Evolutionary conservation across 352 stramenopile genomes (phyloP), one percentile per base, ranked within the genome.

Genomic region (Heterotrichella gracilis): DNA sequence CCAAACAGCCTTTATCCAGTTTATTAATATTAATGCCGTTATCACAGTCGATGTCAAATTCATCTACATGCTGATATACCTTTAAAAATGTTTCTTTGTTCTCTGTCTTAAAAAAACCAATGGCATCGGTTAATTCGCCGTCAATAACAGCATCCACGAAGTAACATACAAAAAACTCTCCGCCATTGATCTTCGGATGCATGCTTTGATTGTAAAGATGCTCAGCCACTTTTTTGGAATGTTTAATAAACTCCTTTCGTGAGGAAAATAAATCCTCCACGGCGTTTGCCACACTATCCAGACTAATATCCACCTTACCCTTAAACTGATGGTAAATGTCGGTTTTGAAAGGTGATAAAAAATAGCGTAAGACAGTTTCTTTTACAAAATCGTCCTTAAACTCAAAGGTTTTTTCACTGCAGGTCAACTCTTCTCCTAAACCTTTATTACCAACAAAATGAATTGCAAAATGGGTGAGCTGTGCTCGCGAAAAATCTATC

Each of bases 301-400:
- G 9, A 1, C 1, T 4, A 66, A 66, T 22, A 66, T 66, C 41
- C 23, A 9, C 1, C 4, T 66, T 66, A 22, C 41, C 41, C 4
- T 66, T 66, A 4, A 66, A 66, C 41, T 66, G 41, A 4, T 66
- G 9, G 9, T 66, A 66, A 66, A 66, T 66, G 9, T 66, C 41
- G 41, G 41, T 66, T 4, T 66, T 66, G 23, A 66, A 66, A 4
- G 41, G 41, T 22, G 41, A 66, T 4, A 66, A 66, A 66, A 66
- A 9, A 4, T 66, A 66, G 23, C 41, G 2, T 1, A 66, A 22
- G n/a, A 66, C 9, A 1, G 41, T 66, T 66, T 2, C 41, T 66
- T 66, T 66, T 66, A 66, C 41, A 66, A 66, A 66, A 66, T 66
- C 41, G 9, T 66, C 41, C 23, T 66, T 66, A 66, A 66, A 66